phyloP scores from a whole-genome alignment of 768 basidiomycete species.

The Boletus tylopilopsis region DNA sequence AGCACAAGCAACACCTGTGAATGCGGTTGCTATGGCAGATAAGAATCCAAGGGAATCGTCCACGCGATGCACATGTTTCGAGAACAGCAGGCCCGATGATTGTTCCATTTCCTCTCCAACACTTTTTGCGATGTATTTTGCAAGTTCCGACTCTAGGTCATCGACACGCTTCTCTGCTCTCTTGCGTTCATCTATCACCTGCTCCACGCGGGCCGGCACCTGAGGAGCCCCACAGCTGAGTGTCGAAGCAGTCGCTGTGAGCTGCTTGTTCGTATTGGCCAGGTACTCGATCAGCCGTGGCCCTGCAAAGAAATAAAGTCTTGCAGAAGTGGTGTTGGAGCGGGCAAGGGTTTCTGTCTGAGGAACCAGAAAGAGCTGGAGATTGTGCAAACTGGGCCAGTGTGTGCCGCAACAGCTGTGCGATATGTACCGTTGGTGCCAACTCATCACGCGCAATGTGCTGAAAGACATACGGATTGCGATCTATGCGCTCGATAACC shows the following conservation, averaged over 20 bases:
- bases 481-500: slow-evolving; percentile 78
- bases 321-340: slow-evolving; percentile 57
- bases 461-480: slow-evolving; percentile 58
- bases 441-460: slow-evolving; percentile 6
- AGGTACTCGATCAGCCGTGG: slow-evolving; percentile 68
- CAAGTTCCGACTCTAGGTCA: slow-evolving; percentile 68
- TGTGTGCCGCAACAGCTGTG: slow-evolving; percentile 81
- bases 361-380: slow-evolving; percentile 68
- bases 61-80: slow-evolving; percentile 51
- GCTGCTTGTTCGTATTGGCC: slow-evolving; percentile 49
- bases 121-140: slow-evolving; percentile 42
- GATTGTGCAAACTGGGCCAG: slow-evolving; percentile 68
- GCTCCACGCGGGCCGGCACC: slow-evolving; percentile 64
- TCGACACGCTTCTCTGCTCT: slow-evolving; percentile 62
- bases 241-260: slow-evolving; percentile 53
- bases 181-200: slow-evolving; percentile 64
- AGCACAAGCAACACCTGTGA: slow-evolving; percentile 27
- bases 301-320: slow-evolving; percentile 82
- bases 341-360: slow-evolving; percentile 65
- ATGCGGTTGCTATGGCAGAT: slow-evolving; percentile 50
- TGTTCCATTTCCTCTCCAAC: slow-evolving; percentile 38
- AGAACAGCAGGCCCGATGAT: slow-evolving; percentile 30
- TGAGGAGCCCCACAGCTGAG: slow-evolving; percentile 67
- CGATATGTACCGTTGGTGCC: neutral
- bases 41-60: slow-evolving; percentile 66